Conservation (phyloP, 108 stramenopile genomes). For the Skeletonema costatum region DNA sequence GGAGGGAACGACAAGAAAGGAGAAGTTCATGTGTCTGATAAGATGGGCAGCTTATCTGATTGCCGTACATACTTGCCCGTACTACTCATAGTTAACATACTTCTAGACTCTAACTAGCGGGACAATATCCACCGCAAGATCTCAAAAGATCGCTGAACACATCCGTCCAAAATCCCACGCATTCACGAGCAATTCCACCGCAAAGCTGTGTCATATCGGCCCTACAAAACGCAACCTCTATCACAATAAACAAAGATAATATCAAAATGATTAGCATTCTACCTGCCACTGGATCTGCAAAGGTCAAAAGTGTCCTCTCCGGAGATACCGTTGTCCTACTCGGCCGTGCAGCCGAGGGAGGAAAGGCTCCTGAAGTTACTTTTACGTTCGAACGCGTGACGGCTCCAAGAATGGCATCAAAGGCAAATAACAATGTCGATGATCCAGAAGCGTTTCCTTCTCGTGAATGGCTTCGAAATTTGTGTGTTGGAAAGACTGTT, state of each 20-base stretch:
- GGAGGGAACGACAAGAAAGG: too few species aligned
- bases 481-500: conserved; percentile 85
- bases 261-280: conserved; percentile 51
- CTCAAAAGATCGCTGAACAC: background rate
- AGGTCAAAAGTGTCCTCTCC: conserved; percentile 80
- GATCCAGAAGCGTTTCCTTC: conserved; percentile 87
- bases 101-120: background rate
- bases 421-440: conserved; percentile 76
- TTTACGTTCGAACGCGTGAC: conserved; percentile 85
- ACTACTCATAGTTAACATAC: background rate
- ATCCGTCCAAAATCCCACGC: too few species aligned
- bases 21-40: too few species aligned
- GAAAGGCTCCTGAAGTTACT: conserved; percentile 73
- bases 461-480: conserved; percentile 80
- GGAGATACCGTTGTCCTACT: conserved; percentile 88
- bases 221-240: background rate
- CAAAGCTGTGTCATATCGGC: background rate
- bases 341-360: conserved; percentile 61
- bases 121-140: background rate
- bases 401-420: conserved; percentile 88
- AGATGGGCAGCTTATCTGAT: too few species aligned
- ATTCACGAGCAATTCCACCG: background rate
- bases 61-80: too few species aligned
- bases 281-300: conserved; percentile 76
- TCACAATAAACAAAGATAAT: background rate